phyloP scores from a whole-genome alignment of 352 stramenopile genomes.

The Phytophthora idaei region DNA sequence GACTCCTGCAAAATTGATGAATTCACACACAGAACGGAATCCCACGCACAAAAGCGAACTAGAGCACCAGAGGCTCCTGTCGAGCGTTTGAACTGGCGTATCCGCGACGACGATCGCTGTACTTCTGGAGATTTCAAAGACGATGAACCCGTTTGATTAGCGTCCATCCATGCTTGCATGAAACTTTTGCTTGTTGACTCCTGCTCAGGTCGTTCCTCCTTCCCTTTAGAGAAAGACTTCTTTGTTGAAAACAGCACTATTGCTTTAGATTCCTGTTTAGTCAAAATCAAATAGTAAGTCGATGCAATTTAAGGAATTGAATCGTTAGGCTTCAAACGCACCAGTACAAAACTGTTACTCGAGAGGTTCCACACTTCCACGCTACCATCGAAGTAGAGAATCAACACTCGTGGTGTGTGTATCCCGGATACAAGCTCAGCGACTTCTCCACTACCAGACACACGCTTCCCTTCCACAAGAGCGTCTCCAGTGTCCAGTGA shows the following conservation, averaged over 20 bases:
- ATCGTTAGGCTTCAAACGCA: neutral
- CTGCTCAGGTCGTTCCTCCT: neutral
- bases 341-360: constrained; percentile 1
- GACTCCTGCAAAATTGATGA: constrained; percentile 28
- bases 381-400: constrained; percentile 28
- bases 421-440: constrained; percentile 22
- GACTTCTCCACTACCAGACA: constrained; percentile 5
- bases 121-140: neutral
- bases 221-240: neutral
- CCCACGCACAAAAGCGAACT: constrained; percentile 26
- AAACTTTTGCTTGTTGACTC: neutral
- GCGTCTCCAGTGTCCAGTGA: too few species aligned
- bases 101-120: neutral
- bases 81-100: constrained; percentile 21
- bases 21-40: constrained; percentile 35
- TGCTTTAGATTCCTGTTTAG: constrained; percentile 1
- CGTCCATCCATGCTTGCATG: constrained; percentile 14
- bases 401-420: constrained; percentile 7
- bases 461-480: neutral
- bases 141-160: neutral
- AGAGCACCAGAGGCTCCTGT: constrained; percentile 1
- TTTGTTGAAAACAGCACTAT: constrained; percentile 22
- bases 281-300: neutral
- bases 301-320: neutral
- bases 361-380: constrained; percentile 19